phyloP scores from a whole-genome alignment of 1,139 yeast genomes.

The Hyphopichia burtonii region DNA sequence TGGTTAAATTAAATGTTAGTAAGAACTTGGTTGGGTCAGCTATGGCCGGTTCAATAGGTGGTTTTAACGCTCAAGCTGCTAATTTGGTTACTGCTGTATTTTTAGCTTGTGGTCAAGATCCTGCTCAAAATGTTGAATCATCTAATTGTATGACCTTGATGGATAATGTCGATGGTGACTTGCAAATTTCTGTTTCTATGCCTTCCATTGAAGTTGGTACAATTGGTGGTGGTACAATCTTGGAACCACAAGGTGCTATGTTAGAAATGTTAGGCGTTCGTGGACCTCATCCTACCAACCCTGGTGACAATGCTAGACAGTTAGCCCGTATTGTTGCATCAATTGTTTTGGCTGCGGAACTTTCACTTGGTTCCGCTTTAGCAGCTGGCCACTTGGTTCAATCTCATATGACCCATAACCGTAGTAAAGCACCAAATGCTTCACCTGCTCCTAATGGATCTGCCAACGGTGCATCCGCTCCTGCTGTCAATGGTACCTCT shows the following conservation, averaged over 20 bases:
- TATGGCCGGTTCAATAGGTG: conserved; percentile 98
- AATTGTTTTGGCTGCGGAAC: conserved; percentile 94
- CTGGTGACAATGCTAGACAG: conserved; percentile 94
- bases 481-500: not conserved
- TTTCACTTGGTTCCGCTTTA: conserved; percentile 88
- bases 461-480: conserved; percentile 2
- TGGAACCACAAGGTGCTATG: conserved; percentile 97
- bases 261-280: conserved; percentile 89
- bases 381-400: conserved; percentile 99
- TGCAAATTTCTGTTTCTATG: conserved; percentile 93
- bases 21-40: conserved; percentile 96
- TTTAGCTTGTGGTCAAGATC: conserved; percentile 97
- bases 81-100: conserved; percentile 91
- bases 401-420: conserved; percentile 95
- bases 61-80: conserved; percentile 98
- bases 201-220: conserved; percentile 99
- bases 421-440: conserved; percentile 53
- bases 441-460: conserved; percentile 13
- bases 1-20: conserved; percentile 83
- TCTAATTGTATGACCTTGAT: conserved; percentile 96
- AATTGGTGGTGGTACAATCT: conserved; percentile 97
- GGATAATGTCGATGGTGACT: conserved; percentile 79
- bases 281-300: conserved; percentile 92
- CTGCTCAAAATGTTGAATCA: conserved; percentile 96
- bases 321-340: conserved; percentile 94